These are phyloP conservation scores for Filobasidium floriforme DNA, from an alignment of 768 basidiomycete species.

Conservation along the genomic window DNA sequence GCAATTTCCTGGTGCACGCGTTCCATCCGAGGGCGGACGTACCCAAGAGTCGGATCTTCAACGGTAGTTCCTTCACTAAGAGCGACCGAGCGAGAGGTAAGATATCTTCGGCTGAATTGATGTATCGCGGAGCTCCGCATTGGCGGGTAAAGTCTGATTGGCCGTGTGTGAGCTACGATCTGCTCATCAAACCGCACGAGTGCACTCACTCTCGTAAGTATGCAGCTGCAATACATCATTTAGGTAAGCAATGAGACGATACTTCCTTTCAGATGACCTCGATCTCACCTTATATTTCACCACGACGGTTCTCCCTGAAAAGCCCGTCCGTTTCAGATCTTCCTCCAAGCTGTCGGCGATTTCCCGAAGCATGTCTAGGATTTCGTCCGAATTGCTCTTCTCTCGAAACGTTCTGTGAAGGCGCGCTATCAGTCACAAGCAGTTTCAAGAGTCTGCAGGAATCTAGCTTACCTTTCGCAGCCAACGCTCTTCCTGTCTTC, in stretches of 20 bases:
- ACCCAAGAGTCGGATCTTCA: conserved; percentile 76
- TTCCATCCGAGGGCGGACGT: too few relatives aligned
- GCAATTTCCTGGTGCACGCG: too few relatives aligned
- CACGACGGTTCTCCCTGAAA: conserved; percentile 80
- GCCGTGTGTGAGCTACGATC: not conserved
- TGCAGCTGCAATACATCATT: conserved; percentile 50
- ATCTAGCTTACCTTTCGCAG: conserved; percentile 60
- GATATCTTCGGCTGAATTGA: conserved; percentile 70
- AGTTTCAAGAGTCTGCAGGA: not conserved
- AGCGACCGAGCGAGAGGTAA: conserved; percentile 72
- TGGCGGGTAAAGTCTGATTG: conserved; percentile 68
- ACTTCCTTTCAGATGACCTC: not conserved
- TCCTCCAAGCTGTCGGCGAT: conserved; percentile 71
- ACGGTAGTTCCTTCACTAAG: conserved; percentile 67
- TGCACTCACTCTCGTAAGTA: conserved; percentile 65
- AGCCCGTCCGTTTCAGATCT: conserved; percentile 71
- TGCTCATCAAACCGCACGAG: conserved; percentile 5
- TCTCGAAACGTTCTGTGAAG: conserved; percentile 64
- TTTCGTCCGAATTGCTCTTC: conserved; percentile 57
- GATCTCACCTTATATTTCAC: conserved; percentile 68
- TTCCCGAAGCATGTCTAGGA: conserved; percentile 69
- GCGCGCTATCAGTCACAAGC: not conserved
- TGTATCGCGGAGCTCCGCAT: conserved; percentile 66
- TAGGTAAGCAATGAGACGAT: conserved; percentile 6
- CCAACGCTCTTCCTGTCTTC: conserved; percentile 90